These are phyloP conservation scores for Panaeolus cyanescens DNA, from an alignment of 768 basidiomycete species.

Conservation along the genomic window DNA sequence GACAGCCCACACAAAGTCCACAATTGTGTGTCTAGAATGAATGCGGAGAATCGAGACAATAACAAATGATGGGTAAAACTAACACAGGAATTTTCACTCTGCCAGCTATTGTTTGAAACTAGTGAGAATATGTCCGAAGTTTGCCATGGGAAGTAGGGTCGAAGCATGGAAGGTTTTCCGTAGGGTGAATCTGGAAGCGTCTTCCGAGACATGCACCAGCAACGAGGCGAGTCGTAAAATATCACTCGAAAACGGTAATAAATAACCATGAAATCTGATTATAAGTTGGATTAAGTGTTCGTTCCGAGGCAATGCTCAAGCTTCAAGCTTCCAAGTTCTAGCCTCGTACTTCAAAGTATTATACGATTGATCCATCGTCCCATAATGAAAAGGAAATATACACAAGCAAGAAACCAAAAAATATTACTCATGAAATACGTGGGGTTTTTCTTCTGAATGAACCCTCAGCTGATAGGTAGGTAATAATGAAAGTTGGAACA, in stretches of 20 bases:
- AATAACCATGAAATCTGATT: no score
- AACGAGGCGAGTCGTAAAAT: slow-evolving; percentile 30
- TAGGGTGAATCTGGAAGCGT: slow-evolving; percentile 10
- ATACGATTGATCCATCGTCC: no score
- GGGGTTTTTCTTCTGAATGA: slow-evolving; percentile 46
- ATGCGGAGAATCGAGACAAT: background rate
- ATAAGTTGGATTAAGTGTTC: no score
- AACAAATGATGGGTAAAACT: background rate
- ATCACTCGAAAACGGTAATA: no score
- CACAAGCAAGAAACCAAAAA: no score
- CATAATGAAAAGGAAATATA: no score
- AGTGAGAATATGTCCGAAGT: background rate
- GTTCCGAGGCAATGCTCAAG: no score
- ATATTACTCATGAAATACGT: slow-evolving; percentile 15
- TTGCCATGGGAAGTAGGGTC: background rate
- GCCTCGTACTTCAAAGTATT: no score
- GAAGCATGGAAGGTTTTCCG: background rate
- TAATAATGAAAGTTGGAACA: slow-evolving; percentile 3
- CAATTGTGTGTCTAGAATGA: background rate
- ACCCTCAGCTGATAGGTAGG: slow-evolving; percentile 36
- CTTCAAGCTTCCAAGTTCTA: no score
- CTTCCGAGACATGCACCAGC: slow-evolving; percentile 29
- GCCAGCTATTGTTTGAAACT: background rate
- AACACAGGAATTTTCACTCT: background rate
- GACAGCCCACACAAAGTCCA: background rate